Evolutionary conservation across 495 filamentous ascomycete species (phyloP).

Genomic region (Aspergillus taichungensis): DNA sequence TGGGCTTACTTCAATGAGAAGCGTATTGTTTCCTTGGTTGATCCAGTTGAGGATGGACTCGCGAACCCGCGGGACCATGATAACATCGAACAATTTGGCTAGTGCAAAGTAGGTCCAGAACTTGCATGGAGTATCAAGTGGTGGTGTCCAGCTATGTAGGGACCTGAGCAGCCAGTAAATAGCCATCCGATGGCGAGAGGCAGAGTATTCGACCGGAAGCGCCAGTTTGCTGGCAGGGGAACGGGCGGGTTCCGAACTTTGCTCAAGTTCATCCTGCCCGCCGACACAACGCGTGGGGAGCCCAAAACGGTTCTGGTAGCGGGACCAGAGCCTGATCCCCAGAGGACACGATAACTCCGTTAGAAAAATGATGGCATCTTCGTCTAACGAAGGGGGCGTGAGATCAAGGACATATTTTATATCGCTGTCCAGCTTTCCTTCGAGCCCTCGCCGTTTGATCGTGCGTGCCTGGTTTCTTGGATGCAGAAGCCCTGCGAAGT

Average conservation of each 20-base stretch:
- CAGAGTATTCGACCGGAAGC: slow-evolving; percentile 47
- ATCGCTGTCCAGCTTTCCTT: slow-evolving; percentile 22
- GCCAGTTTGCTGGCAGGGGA: background rate
- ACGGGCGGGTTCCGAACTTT: background rate
- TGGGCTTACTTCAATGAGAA: slow-evolving; percentile 40
- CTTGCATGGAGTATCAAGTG: slow-evolving; percentile 56
- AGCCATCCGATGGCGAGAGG: slow-evolving; percentile 48
- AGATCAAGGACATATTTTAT: slow-evolving; percentile 54
- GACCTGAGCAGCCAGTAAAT: slow-evolving; percentile 50
- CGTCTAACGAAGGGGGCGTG: slow-evolving; percentile 49
- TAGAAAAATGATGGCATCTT: slow-evolving; percentile 49
- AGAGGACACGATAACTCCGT: slow-evolving; percentile 50
- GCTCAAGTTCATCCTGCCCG: slow-evolving; percentile 25
- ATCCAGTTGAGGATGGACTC: slow-evolving; percentile 40
- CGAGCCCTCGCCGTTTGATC: slow-evolving; percentile 23
- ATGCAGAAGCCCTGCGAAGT: slow-evolving; percentile 40
- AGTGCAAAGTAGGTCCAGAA: slow-evolving; percentile 54
- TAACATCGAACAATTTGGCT: slow-evolving; percentile 48
- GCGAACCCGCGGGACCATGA: slow-evolving; percentile 21
- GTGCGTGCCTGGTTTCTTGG: slow-evolving; percentile 22
- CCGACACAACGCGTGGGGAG: slow-evolving; percentile 32
- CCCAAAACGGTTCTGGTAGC: slow-evolving; percentile 32
- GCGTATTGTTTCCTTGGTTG: slow-evolving; percentile 30
- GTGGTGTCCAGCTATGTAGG: slow-evolving; percentile 39
- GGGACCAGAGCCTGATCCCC: slow-evolving; percentile 38